Evolutionary conservation across 352 stramenopile genomes (phyloP), one percentile per base, ranked within the genome.

Genomic region (Peronospora tabacina): DNA sequence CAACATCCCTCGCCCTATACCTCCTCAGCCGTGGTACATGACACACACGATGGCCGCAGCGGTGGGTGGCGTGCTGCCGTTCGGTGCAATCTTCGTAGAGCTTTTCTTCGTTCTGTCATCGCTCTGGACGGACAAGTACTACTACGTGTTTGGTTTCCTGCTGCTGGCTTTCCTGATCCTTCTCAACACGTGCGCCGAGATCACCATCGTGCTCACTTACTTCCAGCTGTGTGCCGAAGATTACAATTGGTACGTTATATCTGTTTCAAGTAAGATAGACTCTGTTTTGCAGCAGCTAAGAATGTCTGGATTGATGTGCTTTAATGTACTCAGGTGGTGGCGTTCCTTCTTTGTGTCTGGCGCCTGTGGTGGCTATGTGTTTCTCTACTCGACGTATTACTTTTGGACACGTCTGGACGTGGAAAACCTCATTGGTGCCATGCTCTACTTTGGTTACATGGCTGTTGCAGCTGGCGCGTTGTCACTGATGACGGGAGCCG

Each of bases 131-230:
- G 90, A 97, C 82, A 96, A 97, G 68, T 98, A 98, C 70, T 99
- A 99, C 84, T 99, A 99, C 76, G 90, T 99, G 8, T 99, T 99
- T 75, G 95, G 95, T 47, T 99, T 99, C 75, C 79, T 99, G 16
- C 72, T 99, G 52, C 67, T 99, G 29, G 96, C 98, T 37, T 98
- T 99, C 62, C 53, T 98, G 40, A 99, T 99, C 59, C 77, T 99
- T 32, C 70, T 99, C 46, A 85, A 99, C 49, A 99, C 96, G 19
- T 98, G 94, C 66, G 95, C 96, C 7, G 96, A 99, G 68, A 99
- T 99, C 69, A 98, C 95, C 36, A 97, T 99, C 63, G 90, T 99
- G 32, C 90, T 99, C 66, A 97, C 85, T 57, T 99, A 99, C 78
- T 99, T 99, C 70, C 96, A 99, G 84, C 91, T 99, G 10, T 99